Base-by-base conservation (phyloP, 768 basidiomycete species). In the Roridomyces roridus region DNA sequence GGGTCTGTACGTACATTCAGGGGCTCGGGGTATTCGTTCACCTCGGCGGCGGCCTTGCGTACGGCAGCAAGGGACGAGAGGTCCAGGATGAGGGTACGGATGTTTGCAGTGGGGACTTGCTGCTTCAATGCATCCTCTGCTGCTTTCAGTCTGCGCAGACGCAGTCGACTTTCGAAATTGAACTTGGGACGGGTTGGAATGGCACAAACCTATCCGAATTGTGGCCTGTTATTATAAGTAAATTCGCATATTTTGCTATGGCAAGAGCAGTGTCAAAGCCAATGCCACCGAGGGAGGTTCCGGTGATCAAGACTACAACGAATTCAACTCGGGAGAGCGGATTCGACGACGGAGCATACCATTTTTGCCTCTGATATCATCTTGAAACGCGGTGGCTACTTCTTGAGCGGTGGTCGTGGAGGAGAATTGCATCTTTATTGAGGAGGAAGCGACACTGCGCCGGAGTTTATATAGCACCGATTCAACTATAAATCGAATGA, bases 201-300 rank as follows among this genome's bases (percentile, higher is more conserved):
- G 11, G 26, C n/a, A 20, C 44, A 15, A 34, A 57, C 60, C 60
- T 47, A 42, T 62, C 60, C 1, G 29, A 20, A 28, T 58, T 58
- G 40, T 62, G 47, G 20, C 60, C 60, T 5, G 60, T 62, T 18
- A 62, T 58, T 21, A 62, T 42, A 37, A 62, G 26, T 0, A 62
- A 48, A 17, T 36, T 48, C 12, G 60, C 60, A 28, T 58, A 47
- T 45, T 50, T 57, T 10, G 60, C 55, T 23, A 61, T 37, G 4
- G 31, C 46, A 2, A 41, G 45, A 3, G 60, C 56, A 17, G 52
- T 15, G 11, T 62, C 52, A 17, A 58, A 58, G 2, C 60, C 60
- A 10, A 62, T 41, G 25, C 60, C 56, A 9, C 55, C 51, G 24
- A 58, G 5, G 4, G 60, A 62, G 12, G 60, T 62, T 36, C 60